These are phyloP conservation scores for Cucurbitaria berberidis DNA, from an alignment of 2,329 filamentous ascomycete genomes.

Conservation along the genomic window DNA sequence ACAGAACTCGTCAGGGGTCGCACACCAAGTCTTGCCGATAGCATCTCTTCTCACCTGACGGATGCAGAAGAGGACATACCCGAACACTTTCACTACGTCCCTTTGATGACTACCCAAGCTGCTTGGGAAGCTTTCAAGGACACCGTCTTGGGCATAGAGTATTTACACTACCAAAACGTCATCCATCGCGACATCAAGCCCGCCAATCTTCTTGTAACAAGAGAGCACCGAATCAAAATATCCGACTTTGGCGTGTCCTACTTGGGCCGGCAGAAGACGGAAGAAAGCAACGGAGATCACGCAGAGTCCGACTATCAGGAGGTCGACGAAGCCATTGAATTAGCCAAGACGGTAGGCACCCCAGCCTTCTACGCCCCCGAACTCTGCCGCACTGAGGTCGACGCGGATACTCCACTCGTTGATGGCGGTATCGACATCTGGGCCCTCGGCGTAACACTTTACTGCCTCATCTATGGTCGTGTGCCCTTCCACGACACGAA, in stretches of 20 bases:
- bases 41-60: conserved; percentile 64
- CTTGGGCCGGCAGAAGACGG: conserved; percentile 84
- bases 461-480: conserved; percentile 91
- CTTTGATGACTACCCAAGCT: conserved; percentile 85
- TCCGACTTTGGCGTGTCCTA: conserved; percentile 99
- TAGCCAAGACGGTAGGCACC: conserved; percentile 98
- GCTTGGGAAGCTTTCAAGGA: conserved; percentile 88
- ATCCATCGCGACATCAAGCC: conserved; percentile 61
- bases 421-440: conserved; percentile 96
- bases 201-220: conserved; percentile 88
- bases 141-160: conserved; percentile 90
- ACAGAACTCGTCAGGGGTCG: conserved; percentile 65
- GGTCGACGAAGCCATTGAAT: conserved; percentile 88
- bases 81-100: conserved; percentile 91
- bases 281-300: conserved; percentile 74
- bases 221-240: conserved; percentile 88
- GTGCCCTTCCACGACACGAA: conserved; percentile 93
- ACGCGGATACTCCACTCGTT: conserved; percentile 71
- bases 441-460: conserved; percentile 95
- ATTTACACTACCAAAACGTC: conserved; percentile 68
- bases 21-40: conserved; percentile 81
- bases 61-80: conserved; percentile 65
- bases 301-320: conserved; percentile 85
- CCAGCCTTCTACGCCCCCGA: conserved; percentile 98
- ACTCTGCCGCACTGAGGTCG: conserved; percentile 85